Evolutionary conservation across 805 yeast species (phyloP).

Genomic region (Suhomyces xylopsoci): DNA sequence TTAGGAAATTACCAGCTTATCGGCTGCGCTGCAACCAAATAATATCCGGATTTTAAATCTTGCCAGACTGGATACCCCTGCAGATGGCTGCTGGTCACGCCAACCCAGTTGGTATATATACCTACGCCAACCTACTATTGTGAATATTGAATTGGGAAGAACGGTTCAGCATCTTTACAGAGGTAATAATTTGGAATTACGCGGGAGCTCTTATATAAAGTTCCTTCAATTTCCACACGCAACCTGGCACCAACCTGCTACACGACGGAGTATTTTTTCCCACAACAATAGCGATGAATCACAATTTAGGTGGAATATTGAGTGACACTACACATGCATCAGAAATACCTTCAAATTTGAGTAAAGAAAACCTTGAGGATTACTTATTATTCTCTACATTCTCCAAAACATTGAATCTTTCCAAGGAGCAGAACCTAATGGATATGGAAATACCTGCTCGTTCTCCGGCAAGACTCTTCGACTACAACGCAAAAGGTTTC

Average conservation of each 20-base stretch:
- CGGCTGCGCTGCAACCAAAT: background rate
- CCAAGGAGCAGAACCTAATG: background rate
- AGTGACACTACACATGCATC: background rate
- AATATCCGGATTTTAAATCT: background rate
- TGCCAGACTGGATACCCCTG: background rate
- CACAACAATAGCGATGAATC: background rate
- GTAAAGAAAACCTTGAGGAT: background rate
- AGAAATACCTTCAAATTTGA: background rate
- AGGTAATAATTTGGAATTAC: background rate
- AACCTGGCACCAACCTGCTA: conserved; percentile 2
- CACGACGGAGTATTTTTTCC: background rate
- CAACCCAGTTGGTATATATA: background rate
- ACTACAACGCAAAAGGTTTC: background rate
- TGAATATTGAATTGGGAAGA: background rate
- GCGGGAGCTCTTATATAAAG: background rate
- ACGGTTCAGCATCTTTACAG: background rate
- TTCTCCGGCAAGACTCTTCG: background rate
- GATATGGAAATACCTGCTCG: conserved; percentile 1
- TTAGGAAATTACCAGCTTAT: conserved; percentile 1
- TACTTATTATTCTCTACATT: background rate
- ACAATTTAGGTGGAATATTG: background rate
- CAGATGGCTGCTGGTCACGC: background rate
- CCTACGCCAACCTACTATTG: background rate
- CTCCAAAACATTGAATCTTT: background rate
- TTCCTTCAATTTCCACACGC: background rate